Conservation (phyloP, 768 basidiomycete genomes). For the Pleurotus tuoliensis region DNA sequence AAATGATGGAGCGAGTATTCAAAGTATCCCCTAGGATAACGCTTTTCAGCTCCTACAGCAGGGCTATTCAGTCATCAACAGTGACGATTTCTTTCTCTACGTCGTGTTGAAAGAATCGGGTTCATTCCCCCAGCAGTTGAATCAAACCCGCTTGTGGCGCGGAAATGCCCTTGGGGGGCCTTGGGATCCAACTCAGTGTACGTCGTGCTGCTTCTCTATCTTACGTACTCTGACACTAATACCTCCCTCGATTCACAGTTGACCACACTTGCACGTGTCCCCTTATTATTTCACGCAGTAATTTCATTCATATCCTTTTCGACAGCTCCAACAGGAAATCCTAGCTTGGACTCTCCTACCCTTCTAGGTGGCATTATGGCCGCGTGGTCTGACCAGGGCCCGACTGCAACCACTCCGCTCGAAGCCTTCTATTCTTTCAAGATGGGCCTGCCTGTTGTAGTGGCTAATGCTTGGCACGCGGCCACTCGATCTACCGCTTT, state of each 20-base stretch:
- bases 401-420: slow-evolving; percentile 39
- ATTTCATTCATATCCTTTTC: slow-evolving; percentile 19
- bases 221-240: not conserved
- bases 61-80: slow-evolving; percentile 35
- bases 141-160: slow-evolving; percentile 24
- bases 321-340: slow-evolving; percentile 27
- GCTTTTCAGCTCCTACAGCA: slow-evolving; percentile 27
- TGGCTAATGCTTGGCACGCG: slow-evolving; percentile 41
- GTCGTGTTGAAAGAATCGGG: slow-evolving; percentile 30
- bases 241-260: not conserved
- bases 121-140: slow-evolving; percentile 29
- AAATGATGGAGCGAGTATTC: not conserved
- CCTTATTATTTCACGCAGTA: not conserved
- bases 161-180: slow-evolving; percentile 24
- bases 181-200: slow-evolving; percentile 28
- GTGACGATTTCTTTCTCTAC: slow-evolving; percentile 31
- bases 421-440: slow-evolving; percentile 42
- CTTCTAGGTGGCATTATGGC: slow-evolving; percentile 33
- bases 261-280: not conserved
- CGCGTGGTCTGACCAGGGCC: slow-evolving; percentile 42
- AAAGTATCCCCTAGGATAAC: slow-evolving; percentile 20
- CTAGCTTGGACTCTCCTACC: slow-evolving; percentile 19
- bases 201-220: not conserved
- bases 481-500: slow-evolving; percentile 29
- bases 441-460: slow-evolving; percentile 34